Evolutionary conservation across 176 grass and related monocot species (phyloP), one percentile per base, ranked within the genome.

Genomic region (Musa beccarii): DNA sequence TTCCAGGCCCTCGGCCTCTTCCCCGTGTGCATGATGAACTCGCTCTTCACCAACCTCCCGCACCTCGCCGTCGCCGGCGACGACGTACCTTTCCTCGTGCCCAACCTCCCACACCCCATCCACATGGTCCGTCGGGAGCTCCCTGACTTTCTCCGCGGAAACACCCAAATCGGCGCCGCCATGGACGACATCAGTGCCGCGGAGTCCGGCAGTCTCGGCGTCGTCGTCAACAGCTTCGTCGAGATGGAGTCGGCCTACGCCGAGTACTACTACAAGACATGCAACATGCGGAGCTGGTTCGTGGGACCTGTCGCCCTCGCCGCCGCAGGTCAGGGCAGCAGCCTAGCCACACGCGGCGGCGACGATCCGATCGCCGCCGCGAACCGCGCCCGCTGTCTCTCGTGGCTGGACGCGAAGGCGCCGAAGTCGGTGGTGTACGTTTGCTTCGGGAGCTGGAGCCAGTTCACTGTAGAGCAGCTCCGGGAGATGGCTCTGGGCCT

Each of bases 1-100:
- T 95, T 88, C 82, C 76, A 90, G 71, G 82, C 88, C 2, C 81
- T 90, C 25, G 85, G 91, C 28, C 80, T 80, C 26, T 94, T 94
- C 74, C 78, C 87, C 53, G 86, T 89, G 74, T 79, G 91, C 56
- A 67, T 54, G 79, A 57, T 57, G 54, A 57, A 57, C 54, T 17
- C 13, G 13, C 54, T 57, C 54, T 57, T 57, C 16, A 57, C 11
- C 13, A 57, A 13, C 54, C 54, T 13, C 11, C 54, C 11, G 0
- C 54, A 57, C 34, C 34, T 43, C 34, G 34, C 34, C 34, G 34
- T 43, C 34, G 34, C 34, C 34, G 34, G 20, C 63, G 63, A 66
- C 8, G 63, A 66, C 20, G 63, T 23, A 2, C 10, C 63, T 21
- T 66, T 66, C 10, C 63, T 66, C 21, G 22, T 66, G n/a, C 63